Evolutionary conservation across 257 asterid genomes (phyloP).

Genomic region (Eustoma russellianum): DNA sequence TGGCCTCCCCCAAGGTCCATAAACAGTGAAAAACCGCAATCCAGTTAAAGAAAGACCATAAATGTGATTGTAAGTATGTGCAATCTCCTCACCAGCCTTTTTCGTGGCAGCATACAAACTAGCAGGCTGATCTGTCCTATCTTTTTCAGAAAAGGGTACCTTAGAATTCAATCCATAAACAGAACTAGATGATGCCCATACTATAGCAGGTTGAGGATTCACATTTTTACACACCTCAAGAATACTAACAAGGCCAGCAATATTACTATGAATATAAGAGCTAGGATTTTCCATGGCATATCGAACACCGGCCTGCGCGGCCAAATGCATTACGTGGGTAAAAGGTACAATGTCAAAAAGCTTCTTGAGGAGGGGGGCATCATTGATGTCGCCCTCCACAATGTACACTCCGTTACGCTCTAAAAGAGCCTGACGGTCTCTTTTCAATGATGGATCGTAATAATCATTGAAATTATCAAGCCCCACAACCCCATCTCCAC

Average conservation of each 20-base stretch:
- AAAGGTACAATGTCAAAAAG: constrained; percentile 78
- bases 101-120: constrained; percentile 94
- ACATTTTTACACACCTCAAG: constrained; percentile 82
- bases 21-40: constrained; percentile 85
- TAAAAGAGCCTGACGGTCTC: constrained; percentile 68
- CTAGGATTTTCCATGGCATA: constrained; percentile 99
- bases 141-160: constrained; percentile 86
- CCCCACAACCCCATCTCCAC: constrained; percentile 91
- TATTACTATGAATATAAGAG: constrained; percentile 89
- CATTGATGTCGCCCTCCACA: constrained; percentile 92
- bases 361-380: constrained; percentile 44
- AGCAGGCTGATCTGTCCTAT: constrained; percentile 92
- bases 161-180: constrained; percentile 87
- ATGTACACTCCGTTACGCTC: constrained; percentile 83
- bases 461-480: constrained; percentile 76
- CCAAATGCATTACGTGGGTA: constrained; percentile 94
- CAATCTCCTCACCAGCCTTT: constrained; percentile 94
- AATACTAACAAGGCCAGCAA: constrained; percentile 81
- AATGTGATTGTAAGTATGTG: constrained; percentile 87
- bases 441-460: constrained; percentile 68
- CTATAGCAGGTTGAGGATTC: constrained; percentile 91
- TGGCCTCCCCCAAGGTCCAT: constrained; percentile 99
- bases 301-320: constrained; percentile 95
- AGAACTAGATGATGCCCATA: constrained; percentile 98
- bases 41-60: constrained; percentile 90